Base-by-base conservation (phyloP, 352 stramenopile species). In the Pythium sukuiense region DNA sequence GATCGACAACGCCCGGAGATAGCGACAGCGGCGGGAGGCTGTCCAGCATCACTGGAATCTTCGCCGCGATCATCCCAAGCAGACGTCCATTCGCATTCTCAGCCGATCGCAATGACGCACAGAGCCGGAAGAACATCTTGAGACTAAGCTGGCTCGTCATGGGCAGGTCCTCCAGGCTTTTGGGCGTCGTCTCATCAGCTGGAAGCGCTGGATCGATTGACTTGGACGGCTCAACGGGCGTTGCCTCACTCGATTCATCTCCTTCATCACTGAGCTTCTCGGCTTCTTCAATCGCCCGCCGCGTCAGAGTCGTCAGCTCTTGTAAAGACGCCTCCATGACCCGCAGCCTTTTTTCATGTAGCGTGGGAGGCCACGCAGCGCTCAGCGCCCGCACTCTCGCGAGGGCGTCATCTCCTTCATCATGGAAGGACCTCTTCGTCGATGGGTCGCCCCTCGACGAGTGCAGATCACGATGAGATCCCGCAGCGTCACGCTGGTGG, bases 41-140 rank as follows among this genome's bases (percentile, higher is more conserved):
- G 5, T 68, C 70, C 3, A 95, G 68, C 29, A 95, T 80, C 14
- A 43, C n/a, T 0, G 86, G 86, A n/a, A 95, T 39, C 56, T 79
- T 85, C 8, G 61, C 59, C 0, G 81, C 81, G 2, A 95, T 65
- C 18, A 81, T 73, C 18, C 86, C 53, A 2, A 88, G 64, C 27
- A 90, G 54, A 7, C 72, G 70, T 11, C 49, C 62, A 41, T 80
- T 86, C 0, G 12, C 39, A 45, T 12, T 26, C 30, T 8, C 81
- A 30, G 24, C 73, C 64, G 0, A 29, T 35, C 72, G 74, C 4
- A 93, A 35, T 5, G 76, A 84, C n/a, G 71, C 66, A n/a, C 81
- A 87, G 6, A 87, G 60, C 0, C 80, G 75, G 49, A 91, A 93
- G 62, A 95, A 93, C 55, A 93, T 76, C 24, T 70, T 73, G n/a